Base-by-base conservation (phyloP, 176 grass and related monocot genomes). In the Rhynchospora breviuscula region DNA sequence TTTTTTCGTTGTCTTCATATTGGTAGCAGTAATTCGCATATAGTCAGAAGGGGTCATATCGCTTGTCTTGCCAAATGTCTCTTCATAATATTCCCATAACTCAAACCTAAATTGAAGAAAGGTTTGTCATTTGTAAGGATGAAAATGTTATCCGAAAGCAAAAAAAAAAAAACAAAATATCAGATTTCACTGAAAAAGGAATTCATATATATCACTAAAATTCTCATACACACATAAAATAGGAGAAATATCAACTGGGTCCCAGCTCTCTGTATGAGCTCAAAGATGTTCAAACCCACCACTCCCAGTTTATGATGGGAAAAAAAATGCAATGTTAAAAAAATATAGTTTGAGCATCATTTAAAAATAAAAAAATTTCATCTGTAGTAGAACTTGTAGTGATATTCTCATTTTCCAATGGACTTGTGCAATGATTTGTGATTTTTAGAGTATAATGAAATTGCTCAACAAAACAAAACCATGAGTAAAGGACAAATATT, bases 21-120 rank as follows among this genome's bases (percentile, higher is more conserved):
- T 53, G 65, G 68, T 88, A 71, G 89, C 87, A 56, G 94, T 97
- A 81, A 97, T 91, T 85, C 89, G 64, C 10, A 49, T 11, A 40
- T 97, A 93, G 48, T 89, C 84, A 10, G 84, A 85, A 17, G 91
- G 86, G 3, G 86, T 22, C 91, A 93, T 93, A 6, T 93, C 87
- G 70, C 87, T 65, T 0, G 90, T 93, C 84, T 85, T 93, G 25
- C 94, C 94, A 64, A 97, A 93, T 69, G 80, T 75, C 45, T 87
- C 85, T 80, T 97, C 21, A 1, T 93, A 97, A 83, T 83, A 91
- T 23, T 80, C 64, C 94, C 94, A 97, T 31, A 97, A 63, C 59
- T 97, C 94, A 15, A 86, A 97, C 94, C 89, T 97, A 67, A 69
- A 71, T 12, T 10, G 29, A 80, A 83, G 18, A 22, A 85, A 76